Percentiles rank a stretch among this genome's conserved stretches.
phyloP scores from a whole-genome alignment of 1,139 yeast genomes.

The Candida sanyaensis region DNA sequence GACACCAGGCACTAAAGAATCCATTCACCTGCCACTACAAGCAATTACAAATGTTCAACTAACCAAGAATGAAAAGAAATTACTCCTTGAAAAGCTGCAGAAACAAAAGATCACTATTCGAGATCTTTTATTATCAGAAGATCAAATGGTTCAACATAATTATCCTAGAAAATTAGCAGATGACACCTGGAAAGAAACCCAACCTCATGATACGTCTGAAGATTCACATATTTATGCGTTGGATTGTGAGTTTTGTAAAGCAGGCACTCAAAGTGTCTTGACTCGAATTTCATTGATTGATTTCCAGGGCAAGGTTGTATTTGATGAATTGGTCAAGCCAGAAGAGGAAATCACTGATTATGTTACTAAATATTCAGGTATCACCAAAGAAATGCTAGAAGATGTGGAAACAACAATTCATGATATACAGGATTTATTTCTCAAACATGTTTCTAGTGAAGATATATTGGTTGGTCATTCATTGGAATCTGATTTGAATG shows the following conservation, averaged over 20 bases:
- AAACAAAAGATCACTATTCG: constrained; percentile 46
- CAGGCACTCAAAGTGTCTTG: constrained; percentile 62
- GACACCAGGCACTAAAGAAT: constrained; percentile 65
- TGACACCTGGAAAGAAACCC: constrained; percentile 61
- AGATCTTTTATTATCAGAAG: constrained; percentile 53
- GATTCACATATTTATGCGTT: constrained; percentile 66
- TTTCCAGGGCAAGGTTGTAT: constrained; percentile 56
- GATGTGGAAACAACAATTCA: constrained; percentile 63
- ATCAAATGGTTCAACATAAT: constrained; percentile 46
- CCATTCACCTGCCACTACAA: constrained; percentile 55
- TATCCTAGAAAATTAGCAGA: constrained; percentile 51
- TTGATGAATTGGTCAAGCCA: constrained; percentile 81
- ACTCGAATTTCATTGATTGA: constrained; percentile 79
- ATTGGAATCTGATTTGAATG: constrained; percentile 65
- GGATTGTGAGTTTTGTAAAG: constrained; percentile 91
- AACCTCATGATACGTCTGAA: constrained; percentile 38
- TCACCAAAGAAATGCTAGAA: constrained; percentile 65
- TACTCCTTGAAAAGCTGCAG: constrained; percentile 32
- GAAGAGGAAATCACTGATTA: constrained; percentile 72
- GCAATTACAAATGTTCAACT: constrained; percentile 59
- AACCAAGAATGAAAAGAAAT: constrained; percentile 53
- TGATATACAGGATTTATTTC: constrained; percentile 66
- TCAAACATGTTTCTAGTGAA: constrained; percentile 37
- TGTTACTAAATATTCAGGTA: constrained; percentile 82
- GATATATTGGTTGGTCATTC: constrained; percentile 77